Evolutionary conservation across 345 rosid species (phyloP).

Genomic region (Trapa bicornis): DNA sequence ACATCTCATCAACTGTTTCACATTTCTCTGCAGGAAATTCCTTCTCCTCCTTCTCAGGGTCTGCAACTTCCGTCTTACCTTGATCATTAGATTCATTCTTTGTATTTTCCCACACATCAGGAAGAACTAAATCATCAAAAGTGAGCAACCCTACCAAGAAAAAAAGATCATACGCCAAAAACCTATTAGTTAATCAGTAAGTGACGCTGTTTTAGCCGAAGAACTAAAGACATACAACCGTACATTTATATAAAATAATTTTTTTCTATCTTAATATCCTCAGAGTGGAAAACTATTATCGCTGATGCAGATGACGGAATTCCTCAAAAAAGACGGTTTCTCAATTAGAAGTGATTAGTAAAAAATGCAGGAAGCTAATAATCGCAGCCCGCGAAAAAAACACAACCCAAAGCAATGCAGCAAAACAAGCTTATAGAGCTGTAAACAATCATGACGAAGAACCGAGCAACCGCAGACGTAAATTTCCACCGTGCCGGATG

Average conservation of each 20-base stretch:
- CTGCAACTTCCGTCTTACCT: conserved; percentile 7
- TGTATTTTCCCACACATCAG: background rate
- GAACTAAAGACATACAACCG: background rate
- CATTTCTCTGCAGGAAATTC: background rate
- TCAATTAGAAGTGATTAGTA: too few relatives aligned
- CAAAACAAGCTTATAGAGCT: too few relatives aligned
- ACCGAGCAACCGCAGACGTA: background rate
- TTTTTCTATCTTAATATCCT: background rate
- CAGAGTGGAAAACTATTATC: background rate
- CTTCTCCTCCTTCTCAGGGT: conserved; percentile 8
- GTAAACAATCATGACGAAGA: background rate
- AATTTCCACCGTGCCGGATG: background rate
- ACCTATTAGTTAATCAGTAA: background rate
- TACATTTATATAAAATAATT: background rate
- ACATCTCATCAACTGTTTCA: conserved; percentile 8
- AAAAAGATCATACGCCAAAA: background rate
- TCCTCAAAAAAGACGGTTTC: background rate
- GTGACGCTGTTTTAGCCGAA: too few relatives aligned
- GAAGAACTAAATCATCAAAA: background rate
- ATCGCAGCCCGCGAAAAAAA: too few relatives aligned
- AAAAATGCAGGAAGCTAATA: too few relatives aligned
- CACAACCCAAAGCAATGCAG: too few relatives aligned
- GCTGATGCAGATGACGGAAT: background rate
- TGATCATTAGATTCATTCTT: background rate
- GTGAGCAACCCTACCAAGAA: background rate